Evolutionary conservation across 495 filamentous ascomycete genomes (phyloP).

Genomic region (Trichocladium antarcticum): DNA sequence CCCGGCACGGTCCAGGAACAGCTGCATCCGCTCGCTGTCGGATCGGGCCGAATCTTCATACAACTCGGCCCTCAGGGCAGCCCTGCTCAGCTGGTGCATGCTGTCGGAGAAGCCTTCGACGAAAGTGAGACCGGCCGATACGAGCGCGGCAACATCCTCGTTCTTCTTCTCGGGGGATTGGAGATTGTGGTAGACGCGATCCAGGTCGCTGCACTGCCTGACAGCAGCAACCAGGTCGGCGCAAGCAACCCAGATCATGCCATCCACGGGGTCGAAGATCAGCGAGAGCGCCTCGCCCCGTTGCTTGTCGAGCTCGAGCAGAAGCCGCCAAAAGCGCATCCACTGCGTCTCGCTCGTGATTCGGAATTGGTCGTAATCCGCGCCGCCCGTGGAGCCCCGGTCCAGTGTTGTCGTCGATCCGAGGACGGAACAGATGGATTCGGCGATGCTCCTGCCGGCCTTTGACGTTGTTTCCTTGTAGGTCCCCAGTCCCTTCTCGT

Average conservation of each 20-base stretch:
- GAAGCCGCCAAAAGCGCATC: constrained; percentile 76
- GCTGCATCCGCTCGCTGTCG: constrained; percentile 55
- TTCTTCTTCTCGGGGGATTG: constrained; percentile 23
- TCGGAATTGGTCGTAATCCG: constrained; percentile 62
- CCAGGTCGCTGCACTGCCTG: constrained; percentile 65
- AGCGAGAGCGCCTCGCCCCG: constrained; percentile 68
- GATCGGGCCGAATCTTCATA: constrained; percentile 55
- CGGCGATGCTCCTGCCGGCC: constrained; percentile 45
- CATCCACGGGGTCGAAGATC: constrained; percentile 54
- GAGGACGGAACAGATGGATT: constrained; percentile 61
- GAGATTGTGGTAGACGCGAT: constrained; percentile 54
- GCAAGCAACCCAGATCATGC: constrained; percentile 71
- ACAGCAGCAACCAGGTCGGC: constrained; percentile 69
- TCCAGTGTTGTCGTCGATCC: constrained; percentile 51
- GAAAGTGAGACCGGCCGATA: constrained; percentile 51
- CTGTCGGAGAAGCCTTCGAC: constrained; percentile 49
- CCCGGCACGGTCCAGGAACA: constrained; percentile 58
- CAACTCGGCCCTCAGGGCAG: constrained; percentile 55
- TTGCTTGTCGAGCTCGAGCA: constrained; percentile 75
- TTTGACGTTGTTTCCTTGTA: constrained; percentile 28
- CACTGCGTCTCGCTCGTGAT: constrained; percentile 68
- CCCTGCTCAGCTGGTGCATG: constrained; percentile 48
- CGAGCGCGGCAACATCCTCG: constrained; percentile 34
- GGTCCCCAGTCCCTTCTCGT: constrained; percentile 48
- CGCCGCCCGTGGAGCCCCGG: constrained; percentile 48